Conservation (phyloP, 768 basidiomycete species). For the Boletales sp. region DNA sequence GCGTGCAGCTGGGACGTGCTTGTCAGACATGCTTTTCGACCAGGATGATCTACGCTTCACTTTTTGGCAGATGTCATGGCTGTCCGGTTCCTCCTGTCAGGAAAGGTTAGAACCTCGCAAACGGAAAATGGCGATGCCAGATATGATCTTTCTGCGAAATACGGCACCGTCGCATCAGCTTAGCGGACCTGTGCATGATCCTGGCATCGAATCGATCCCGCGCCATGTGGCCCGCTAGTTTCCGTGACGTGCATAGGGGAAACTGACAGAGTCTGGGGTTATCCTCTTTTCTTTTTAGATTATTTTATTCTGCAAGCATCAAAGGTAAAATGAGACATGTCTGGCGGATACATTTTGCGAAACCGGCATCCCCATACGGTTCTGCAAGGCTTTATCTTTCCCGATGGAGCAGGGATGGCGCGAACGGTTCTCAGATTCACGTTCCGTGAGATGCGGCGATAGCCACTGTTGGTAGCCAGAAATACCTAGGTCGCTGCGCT, state of each 20-base stretch:
- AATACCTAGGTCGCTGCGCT: neutral
- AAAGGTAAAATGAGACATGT: slow-evolving; percentile 8
- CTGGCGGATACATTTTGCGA: slow-evolving; percentile 11
- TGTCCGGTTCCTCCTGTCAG: neutral
- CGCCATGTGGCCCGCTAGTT: slow-evolving; percentile 21
- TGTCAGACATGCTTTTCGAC: too few species aligned
- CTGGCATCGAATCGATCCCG: slow-evolving; percentile 12
- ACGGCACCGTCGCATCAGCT: slow-evolving; percentile 18
- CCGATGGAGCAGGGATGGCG: slow-evolving; percentile 9
- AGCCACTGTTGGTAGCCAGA: slow-evolving; percentile 14
- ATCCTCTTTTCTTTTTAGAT: slow-evolving; percentile 5
- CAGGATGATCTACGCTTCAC: too few species aligned
- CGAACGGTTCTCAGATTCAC: slow-evolving; percentile 14
- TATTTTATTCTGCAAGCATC: slow-evolving; percentile 5
- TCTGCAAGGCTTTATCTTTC: neutral
- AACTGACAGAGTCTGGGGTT: neutral
- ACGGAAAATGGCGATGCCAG: too few species aligned
- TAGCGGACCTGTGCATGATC: neutral
- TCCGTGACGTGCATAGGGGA: slow-evolving; percentile 10
- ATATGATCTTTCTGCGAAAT: slow-evolving; percentile 4
- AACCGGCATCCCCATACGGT: slow-evolving; percentile 12
- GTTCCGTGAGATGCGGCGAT: slow-evolving; percentile 23
- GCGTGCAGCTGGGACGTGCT: too few species aligned
- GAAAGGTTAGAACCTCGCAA: too few species aligned
- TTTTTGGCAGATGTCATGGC: neutral